Percentiles rank a stretch among this genome's conserved stretches.
phyloP scores from a whole-genome alignment of 345 rosid species.

The Erucastrum elatum region DNA sequence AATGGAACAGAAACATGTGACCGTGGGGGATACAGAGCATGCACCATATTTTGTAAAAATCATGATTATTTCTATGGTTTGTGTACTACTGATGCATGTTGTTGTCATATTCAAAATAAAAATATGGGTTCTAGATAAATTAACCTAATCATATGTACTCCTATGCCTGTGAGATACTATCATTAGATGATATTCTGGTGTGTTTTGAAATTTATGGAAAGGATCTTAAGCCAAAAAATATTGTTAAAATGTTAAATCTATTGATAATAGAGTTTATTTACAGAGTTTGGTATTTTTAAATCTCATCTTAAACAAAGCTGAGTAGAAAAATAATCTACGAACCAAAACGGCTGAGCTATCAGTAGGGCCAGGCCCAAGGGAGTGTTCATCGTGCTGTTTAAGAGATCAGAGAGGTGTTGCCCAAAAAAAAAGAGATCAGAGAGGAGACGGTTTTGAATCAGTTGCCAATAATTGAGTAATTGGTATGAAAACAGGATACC shows the following conservation, averaged over 20 bases:
- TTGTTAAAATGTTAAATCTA: not conserved
- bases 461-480: too few species aligned
- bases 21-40: not conserved
- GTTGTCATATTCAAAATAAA: not conserved
- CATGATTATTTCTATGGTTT: slow-evolving; percentile 2
- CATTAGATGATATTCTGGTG: not conserved
- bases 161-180: not conserved
- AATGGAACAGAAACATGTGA: not conserved
- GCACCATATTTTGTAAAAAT: not conserved
- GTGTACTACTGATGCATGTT: slow-evolving; percentile 11
- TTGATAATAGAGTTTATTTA: not conserved
- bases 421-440: too few species aligned
- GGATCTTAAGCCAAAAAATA: not conserved
- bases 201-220: not conserved
- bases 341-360: too few species aligned
- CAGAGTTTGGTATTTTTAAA: not conserved
- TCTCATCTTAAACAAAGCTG: not conserved
- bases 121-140: not conserved
- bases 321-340: too few species aligned
- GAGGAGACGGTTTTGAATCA: too few species aligned
- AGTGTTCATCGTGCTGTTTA: too few species aligned
- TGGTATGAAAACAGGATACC: too few species aligned
- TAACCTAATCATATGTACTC: not conserved
- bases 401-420: too few species aligned
- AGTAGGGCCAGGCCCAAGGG: too few species aligned